These are phyloP conservation scores for Didymosphaeria variabile DNA, from an alignment of 2,329 filamentous ascomycete genomes.

Conservation along the genomic window DNA sequence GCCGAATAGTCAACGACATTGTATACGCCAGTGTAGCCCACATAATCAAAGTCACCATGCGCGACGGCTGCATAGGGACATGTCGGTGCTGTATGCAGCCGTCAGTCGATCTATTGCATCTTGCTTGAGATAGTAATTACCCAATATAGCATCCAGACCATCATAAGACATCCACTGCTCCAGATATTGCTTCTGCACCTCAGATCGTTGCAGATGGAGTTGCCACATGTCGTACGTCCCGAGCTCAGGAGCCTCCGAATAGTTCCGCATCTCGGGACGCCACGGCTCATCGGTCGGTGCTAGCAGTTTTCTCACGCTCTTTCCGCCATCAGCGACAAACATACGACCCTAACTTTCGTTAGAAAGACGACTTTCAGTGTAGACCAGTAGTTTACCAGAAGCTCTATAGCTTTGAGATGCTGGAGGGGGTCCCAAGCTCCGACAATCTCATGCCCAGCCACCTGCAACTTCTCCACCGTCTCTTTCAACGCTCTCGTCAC, in stretches of 20 bases:
- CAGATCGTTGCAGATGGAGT: constrained; percentile 57
- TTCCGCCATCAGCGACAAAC: constrained; percentile 63
- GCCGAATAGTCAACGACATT: constrained; percentile 60
- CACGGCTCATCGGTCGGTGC: constrained; percentile 55
- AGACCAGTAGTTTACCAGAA: constrained; percentile 52
- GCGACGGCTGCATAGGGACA: constrained; percentile 56
- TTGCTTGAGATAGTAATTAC: constrained; percentile 23
- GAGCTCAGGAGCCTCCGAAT: constrained; percentile 55
- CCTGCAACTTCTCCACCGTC: constrained; percentile 61
- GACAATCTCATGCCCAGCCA: constrained; percentile 63
- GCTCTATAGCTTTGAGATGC: constrained; percentile 61
- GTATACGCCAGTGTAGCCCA: constrained; percentile 58
- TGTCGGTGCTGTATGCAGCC: constrained; percentile 47
- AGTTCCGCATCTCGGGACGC: constrained; percentile 59
- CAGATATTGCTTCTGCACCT: constrained; percentile 54
- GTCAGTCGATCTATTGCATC: constrained; percentile 18
- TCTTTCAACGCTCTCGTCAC: constrained; percentile 64
- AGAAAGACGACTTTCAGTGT: not conserved
- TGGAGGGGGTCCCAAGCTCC: constrained; percentile 62
- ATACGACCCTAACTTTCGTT: constrained; percentile 43
- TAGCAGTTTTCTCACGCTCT: constrained; percentile 54
- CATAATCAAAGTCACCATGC: constrained; percentile 55
- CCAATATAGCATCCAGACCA: constrained; percentile 57
- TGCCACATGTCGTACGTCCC: constrained; percentile 60
- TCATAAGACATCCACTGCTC: constrained; percentile 55